Evolutionary conservation across 1,284 basidiomycete genomes (phyloP).

Genomic region (Meira nashicola): DNA sequence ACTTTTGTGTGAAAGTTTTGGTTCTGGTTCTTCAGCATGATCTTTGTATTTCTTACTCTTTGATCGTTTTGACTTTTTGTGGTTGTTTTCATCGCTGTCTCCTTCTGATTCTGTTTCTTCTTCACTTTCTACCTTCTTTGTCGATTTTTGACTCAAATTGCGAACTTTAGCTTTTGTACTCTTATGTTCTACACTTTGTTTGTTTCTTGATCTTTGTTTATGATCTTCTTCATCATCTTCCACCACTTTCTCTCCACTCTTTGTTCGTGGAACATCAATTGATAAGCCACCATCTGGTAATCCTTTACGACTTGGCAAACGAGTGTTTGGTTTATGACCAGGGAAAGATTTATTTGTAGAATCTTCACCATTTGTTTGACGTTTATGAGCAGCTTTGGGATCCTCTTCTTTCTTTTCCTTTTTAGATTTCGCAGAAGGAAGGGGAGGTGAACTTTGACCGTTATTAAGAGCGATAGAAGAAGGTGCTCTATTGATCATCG

Average conservation of each 20-base stretch:
- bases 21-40: no score
- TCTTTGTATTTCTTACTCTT: not conserved
- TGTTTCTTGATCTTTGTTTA: not conserved
- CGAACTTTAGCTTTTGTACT: not conserved
- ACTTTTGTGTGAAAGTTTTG: no score
- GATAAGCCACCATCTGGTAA: not conserved
- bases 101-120: constrained; percentile 1
- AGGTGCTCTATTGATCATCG: not conserved
- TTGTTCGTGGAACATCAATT: not conserved
- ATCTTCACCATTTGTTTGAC: not conserved
- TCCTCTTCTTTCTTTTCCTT: not conserved
- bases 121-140: not conserved
- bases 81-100: not conserved
- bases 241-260: not conserved
- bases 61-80: not conserved
- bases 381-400: not conserved
- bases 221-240: not conserved
- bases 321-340: no score
- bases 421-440: not conserved
- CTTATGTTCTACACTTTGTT: not conserved
- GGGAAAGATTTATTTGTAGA: not conserved
- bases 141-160: not conserved
- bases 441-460: not conserved
- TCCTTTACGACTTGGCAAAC: not conserved
- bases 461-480: not conserved